Evolutionary conservation across 805 yeast species (phyloP).

Genomic region (Ogataea haglerorum): DNA sequence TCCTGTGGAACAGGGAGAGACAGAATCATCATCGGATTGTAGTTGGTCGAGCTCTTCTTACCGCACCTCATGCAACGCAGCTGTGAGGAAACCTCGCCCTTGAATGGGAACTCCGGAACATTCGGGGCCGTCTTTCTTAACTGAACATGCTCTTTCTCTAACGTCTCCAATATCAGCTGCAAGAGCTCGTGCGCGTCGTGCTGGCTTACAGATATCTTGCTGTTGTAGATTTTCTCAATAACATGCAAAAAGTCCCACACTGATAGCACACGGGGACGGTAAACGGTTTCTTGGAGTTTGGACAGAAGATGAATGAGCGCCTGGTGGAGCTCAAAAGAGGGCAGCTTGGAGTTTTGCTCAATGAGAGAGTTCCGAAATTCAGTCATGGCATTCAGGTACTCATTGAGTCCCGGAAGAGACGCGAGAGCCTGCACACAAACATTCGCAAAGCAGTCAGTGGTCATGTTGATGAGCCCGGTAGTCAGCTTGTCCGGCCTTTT

Average conservation of each 20-base stretch:
- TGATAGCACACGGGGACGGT: constrained; percentile 51
- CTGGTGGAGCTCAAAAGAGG: constrained; percentile 51
- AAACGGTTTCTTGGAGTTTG: constrained; percentile 61
- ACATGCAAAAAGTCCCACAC: constrained; percentile 78
- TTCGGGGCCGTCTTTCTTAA: constrained; percentile 33
- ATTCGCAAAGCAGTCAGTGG: constrained; percentile 93
- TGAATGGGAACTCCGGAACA: constrained; percentile 70
- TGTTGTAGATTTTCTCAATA: constrained; percentile 67
- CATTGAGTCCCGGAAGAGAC: constrained; percentile 55
- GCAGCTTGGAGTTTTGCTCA: constrained; percentile 17
- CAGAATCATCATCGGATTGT: constrained; percentile 62
- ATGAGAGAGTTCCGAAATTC: constrained; percentile 13
- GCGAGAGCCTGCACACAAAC: constrained; percentile 79
- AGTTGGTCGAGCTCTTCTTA: constrained; percentile 52
- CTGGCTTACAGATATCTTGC: constrained; percentile 74
- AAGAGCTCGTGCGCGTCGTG: constrained; percentile 95
- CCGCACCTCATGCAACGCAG: constrained; percentile 70
- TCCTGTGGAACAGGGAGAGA: constrained; percentile 73
- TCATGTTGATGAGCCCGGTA: constrained; percentile 76
- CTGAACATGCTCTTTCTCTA: constrained; percentile 59
- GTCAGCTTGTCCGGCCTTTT: constrained; percentile 68
- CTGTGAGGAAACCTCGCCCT: constrained; percentile 62
- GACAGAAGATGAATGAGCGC: constrained; percentile 50
- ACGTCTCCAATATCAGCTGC: constrained; percentile 73
- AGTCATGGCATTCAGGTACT: constrained; percentile 48